phyloP scores from a whole-genome alignment of 345 rosid genomes.

The Eutrema japonicum region DNA sequence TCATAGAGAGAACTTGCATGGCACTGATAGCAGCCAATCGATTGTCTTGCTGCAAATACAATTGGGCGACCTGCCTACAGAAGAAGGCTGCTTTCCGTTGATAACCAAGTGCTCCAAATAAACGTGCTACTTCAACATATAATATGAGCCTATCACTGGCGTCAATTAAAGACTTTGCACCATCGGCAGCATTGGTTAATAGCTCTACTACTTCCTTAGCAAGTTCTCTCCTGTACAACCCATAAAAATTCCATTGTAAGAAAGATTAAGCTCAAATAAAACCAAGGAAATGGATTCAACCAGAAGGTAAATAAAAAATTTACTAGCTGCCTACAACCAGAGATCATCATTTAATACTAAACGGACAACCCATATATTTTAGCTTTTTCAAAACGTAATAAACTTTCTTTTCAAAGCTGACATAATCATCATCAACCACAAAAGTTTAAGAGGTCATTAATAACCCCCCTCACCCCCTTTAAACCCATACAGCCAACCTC shows the following conservation, averaged over 20 bases:
- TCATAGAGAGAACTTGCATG: slow-evolving; percentile 93
- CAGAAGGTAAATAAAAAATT: slow-evolving; percentile 9
- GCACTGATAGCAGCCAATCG: slow-evolving; percentile 94
- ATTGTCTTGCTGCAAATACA: slow-evolving; percentile 93
- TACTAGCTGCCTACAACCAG: slow-evolving; percentile 20
- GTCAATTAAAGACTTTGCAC: slow-evolving; percentile 96
- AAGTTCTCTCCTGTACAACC: slow-evolving; percentile 70
- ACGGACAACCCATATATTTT: slow-evolving; percentile 9
- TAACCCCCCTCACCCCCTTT: background rate
- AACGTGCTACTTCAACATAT: slow-evolving; percentile 90
- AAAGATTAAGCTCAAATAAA: slow-evolving; percentile 19
- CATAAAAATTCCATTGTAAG: slow-evolving; percentile 21
- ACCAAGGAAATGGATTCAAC: slow-evolving; percentile 19
- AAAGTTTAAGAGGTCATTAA: background rate
- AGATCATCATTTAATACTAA: slow-evolving; percentile 6
- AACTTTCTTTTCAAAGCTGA: slow-evolving; percentile 20
- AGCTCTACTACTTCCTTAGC: slow-evolving; percentile 91
- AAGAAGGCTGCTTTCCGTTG: slow-evolving; percentile 97
- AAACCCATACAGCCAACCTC: slow-evolving; percentile 5
- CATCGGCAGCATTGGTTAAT: slow-evolving; percentile 91
- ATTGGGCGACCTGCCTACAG: slow-evolving; percentile 96
- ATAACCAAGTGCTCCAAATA: slow-evolving; percentile 90
- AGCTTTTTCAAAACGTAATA: background rate
- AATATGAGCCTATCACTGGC: slow-evolving; percentile 87
- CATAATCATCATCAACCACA: background rate